These are phyloP conservation scores for Oemleria cerasiformis DNA, from an alignment of 306 rosid genomes.

Conservation along the genomic window DNA sequence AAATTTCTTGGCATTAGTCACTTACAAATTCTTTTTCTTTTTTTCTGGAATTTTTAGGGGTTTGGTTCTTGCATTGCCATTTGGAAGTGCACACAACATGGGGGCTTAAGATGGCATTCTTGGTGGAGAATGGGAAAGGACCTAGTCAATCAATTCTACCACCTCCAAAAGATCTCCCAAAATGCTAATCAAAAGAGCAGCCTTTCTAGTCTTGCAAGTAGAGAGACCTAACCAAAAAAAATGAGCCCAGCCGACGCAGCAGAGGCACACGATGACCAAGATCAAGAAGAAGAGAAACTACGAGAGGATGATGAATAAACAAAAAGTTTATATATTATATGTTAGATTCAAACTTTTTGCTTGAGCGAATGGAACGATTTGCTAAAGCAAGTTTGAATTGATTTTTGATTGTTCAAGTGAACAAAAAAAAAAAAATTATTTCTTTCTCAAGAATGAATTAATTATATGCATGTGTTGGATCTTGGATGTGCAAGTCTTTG, in stretches of 20 bases:
- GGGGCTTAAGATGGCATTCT: constrained; percentile 97
- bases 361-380: constrained; percentile 26
- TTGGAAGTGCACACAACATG: constrained; percentile 91
- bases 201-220: background rate
- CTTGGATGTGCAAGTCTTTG: constrained; percentile 3
- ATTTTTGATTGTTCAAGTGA: constrained; percentile 14
- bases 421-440: background rate
- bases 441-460: background rate
- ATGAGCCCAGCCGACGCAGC: constrained; percentile 27
- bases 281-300: constrained; percentile 12
- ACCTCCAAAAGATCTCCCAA: constrained; percentile 92
- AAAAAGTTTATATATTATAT: constrained; percentile 3
- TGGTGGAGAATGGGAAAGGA: constrained; percentile 90
- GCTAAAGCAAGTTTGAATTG: constrained; percentile 32
- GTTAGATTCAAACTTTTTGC: constrained; percentile 16
- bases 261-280: constrained; percentile 26
- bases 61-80: constrained; percentile 96
- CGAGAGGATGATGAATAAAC: constrained; percentile 22
- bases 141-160: constrained; percentile 62
- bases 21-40: background rate
- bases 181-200: constrained; percentile 41
- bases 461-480: constrained; percentile 5
- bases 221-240: constrained; percentile 16
- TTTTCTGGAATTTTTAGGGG: constrained; percentile 43
- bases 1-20: background rate